A percentile compares a stretch with the other conserved stretches of the same genome.
These are phyloP conservation scores for Aphanomyces stellatus DNA, from an alignment of 352 stramenopile species.

Conservation along the genomic window DNA sequence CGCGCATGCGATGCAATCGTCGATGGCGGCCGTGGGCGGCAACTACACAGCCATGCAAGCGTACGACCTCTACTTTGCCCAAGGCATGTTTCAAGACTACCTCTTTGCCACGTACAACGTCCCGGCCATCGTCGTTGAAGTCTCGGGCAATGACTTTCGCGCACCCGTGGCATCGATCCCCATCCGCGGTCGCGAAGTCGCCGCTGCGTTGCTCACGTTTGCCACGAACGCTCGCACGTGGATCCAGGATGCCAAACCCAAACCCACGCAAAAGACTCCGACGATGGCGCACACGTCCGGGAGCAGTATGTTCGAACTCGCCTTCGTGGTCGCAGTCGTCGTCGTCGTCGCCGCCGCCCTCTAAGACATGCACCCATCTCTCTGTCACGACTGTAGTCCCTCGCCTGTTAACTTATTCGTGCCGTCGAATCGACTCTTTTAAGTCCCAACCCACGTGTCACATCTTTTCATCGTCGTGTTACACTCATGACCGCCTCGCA, in stretches of 20 bases:
- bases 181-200: slow-evolving; percentile 22
- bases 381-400: too few species aligned
- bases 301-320: too few species aligned
- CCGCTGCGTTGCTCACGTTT: slow-evolving; percentile 25
- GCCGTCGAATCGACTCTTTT: too few species aligned
- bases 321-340: too few species aligned
- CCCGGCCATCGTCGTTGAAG: slow-evolving; percentile 25
- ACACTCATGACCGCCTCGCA: too few species aligned
- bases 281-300: neutral
- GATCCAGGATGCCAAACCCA: neutral
- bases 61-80: slow-evolving; percentile 27
- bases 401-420: too few species aligned
- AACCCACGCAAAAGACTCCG: neutral
- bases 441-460: too few species aligned
- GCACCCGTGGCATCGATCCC: slow-evolving; percentile 22
- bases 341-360: too few species aligned
- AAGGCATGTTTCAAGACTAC: slow-evolving; percentile 26
- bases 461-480: too few species aligned
- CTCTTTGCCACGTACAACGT: slow-evolving; percentile 22
- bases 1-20: slow-evolving; percentile 16
- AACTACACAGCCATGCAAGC: slow-evolving; percentile 3
- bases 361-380: too few species aligned
- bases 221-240: slow-evolving; percentile 19
- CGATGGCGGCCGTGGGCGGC: slow-evolving; percentile 17
- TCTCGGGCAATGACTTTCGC: slow-evolving; percentile 24